These are phyloP conservation scores for Psidium friedrichsthalianum DNA, from an alignment of 345 rosid genomes.

Conservation along the genomic window DNA sequence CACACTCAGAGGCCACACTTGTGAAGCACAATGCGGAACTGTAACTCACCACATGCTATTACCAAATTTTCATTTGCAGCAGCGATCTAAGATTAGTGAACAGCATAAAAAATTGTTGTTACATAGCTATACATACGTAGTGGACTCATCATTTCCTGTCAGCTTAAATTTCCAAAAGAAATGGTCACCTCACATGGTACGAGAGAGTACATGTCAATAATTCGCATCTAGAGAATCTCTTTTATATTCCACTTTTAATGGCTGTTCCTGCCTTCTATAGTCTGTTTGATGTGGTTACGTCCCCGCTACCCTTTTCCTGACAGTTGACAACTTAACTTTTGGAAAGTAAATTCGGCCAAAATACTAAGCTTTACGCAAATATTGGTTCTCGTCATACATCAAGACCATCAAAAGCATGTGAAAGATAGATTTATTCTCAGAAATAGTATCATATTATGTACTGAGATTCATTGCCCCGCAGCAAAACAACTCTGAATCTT, in stretches of 20 bases:
- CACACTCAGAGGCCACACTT: not conserved
- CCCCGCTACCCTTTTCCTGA: not conserved
- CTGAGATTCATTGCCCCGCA: not conserved
- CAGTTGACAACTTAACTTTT: not conserved
- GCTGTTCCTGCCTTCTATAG: not conserved
- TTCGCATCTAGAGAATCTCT: not conserved
- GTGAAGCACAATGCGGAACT: not conserved
- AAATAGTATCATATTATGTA: not conserved
- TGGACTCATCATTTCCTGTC: not conserved
- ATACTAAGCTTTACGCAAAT: not conserved
- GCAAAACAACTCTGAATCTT: not conserved
- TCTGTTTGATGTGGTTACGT: not conserved
- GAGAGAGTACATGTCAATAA: not conserved
- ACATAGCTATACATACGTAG: not conserved
- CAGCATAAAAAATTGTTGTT: not conserved
- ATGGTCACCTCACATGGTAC: not conserved
- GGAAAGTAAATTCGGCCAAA: not conserved
- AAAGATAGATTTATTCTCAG: not conserved
- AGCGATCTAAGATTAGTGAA: not conserved
- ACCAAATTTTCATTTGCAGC: not conserved
- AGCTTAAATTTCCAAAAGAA: not conserved
- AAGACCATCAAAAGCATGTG: not conserved
- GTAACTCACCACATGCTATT: not conserved
- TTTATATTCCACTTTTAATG: not conserved
- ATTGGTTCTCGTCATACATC: not conserved